phyloP scores from a whole-genome alignment of 2,329 filamentous ascomycete genomes.

The Didymella pomorum region DNA sequence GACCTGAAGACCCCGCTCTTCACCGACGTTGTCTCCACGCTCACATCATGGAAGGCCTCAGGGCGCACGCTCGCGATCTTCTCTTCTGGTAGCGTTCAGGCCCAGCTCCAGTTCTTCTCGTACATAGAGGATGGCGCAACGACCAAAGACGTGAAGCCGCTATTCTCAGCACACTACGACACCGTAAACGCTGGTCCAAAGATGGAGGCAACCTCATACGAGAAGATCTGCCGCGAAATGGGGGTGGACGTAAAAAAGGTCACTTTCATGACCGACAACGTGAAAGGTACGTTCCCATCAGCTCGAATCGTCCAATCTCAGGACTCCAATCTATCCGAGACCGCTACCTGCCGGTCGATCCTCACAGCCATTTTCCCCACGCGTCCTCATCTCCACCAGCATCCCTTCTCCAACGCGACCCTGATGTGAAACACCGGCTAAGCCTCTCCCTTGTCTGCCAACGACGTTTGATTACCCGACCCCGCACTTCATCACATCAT shows the following conservation, averaged over 20 bases:
- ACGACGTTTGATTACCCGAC: slow-evolving; percentile 17
- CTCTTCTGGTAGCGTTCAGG: slow-evolving; percentile 80
- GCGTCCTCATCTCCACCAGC: slow-evolving; percentile 5
- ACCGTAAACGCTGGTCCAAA: slow-evolving; percentile 83
- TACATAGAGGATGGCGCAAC: slow-evolving; percentile 56
- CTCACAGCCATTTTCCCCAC: slow-evolving; percentile 11
- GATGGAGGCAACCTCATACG: slow-evolving; percentile 71
- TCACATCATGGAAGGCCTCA: slow-evolving; percentile 65
- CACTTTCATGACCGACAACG: slow-evolving; percentile 84
- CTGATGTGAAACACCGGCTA: slow-evolving; percentile 22
- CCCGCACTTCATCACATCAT: slow-evolving; percentile 19
- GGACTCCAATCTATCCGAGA: slow-evolving; percentile 15
- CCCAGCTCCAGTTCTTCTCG: slow-evolving; percentile 80
- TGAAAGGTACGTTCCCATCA: slow-evolving; percentile 57
- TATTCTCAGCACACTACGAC: slow-evolving; percentile 66
- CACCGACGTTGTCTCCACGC: slow-evolving; percentile 72
- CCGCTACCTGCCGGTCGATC: slow-evolving; percentile 19
- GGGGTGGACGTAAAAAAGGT: slow-evolving; percentile 55
- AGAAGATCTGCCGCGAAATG: slow-evolving; percentile 65
- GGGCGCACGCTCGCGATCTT: slow-evolving; percentile 74
- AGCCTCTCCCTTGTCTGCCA: slow-evolving; percentile 10
- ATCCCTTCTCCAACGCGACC: slow-evolving; percentile 1
- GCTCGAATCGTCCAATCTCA: background rate
- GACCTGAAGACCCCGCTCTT: slow-evolving; percentile 77
- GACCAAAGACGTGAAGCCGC: slow-evolving; percentile 53